These are phyloP conservation scores for Fusarium goolgardi DNA, from an alignment of 2,329 filamentous ascomycete genomes.

Conservation along the genomic window DNA sequence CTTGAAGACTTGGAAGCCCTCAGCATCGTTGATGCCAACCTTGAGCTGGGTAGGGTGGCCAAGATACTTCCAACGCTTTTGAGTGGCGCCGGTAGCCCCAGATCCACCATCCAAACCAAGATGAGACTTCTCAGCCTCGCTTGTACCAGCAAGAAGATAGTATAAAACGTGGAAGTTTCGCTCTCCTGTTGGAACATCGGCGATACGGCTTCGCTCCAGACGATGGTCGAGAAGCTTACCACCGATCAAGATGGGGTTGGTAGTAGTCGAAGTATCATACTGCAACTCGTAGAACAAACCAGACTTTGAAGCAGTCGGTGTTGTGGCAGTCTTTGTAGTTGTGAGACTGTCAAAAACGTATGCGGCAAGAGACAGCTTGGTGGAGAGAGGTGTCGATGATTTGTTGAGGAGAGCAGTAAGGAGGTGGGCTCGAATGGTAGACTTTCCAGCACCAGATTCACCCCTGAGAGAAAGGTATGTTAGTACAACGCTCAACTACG, in stretches of 20 bases:
- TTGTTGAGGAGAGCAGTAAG: slow-evolving; percentile 87
- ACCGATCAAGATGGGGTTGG: slow-evolving; percentile 88
- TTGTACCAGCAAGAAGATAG: slow-evolving; percentile 93
- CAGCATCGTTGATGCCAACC: slow-evolving; percentile 94
- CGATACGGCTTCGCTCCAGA: slow-evolving; percentile 89
- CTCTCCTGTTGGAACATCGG: slow-evolving; percentile 93
- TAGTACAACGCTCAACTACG: slow-evolving; percentile 26
- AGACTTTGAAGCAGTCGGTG: slow-evolving; percentile 93
- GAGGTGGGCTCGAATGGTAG: slow-evolving; percentile 89
- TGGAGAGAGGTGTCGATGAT: slow-evolving; percentile 91
- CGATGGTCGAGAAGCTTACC: slow-evolving; percentile 95
- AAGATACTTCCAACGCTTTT: slow-evolving; percentile 94
- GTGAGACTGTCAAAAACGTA: slow-evolving; percentile 97
- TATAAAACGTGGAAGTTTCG: slow-evolving; percentile 97
- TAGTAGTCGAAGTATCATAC: slow-evolving; percentile 89
- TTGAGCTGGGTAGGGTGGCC: slow-evolving; percentile 97
- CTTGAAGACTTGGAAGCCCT: slow-evolving; percentile 98
- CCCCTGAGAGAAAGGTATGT: slow-evolving; percentile 67
- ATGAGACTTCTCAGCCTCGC: slow-evolving; percentile 88
- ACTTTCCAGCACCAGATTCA: slow-evolving; percentile 96
- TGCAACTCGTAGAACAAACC: slow-evolving; percentile 96
- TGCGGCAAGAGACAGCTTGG: slow-evolving; percentile 90
- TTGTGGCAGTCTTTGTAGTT: slow-evolving; percentile 96
- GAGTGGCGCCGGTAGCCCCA: slow-evolving; percentile 61
- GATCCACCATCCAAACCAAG: slow-evolving; percentile 69